Conservation (phyloP, 805 yeast species). For the Starmerella geochares region DNA sequence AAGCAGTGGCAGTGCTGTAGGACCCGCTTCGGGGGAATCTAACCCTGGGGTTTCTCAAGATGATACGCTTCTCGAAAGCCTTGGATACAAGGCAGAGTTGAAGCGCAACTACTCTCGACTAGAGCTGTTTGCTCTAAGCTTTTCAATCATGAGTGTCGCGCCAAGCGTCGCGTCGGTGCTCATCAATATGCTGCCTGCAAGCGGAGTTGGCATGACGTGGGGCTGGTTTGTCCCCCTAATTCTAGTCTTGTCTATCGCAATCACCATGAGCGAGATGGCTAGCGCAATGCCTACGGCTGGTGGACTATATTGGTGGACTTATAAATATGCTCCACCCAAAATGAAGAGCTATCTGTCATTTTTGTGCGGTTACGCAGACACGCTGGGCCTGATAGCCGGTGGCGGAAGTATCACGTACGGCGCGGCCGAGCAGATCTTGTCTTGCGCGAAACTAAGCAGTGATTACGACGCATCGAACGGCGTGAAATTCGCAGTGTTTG, state of each 20-base stretch:
- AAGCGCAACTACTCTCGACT: conserved; percentile 48
- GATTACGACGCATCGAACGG: conserved; percentile 45
- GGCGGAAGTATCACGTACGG: conserved; percentile 62
- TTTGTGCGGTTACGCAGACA: conserved; percentile 56
- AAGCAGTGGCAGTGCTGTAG: no score
- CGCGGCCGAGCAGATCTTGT: conserved; percentile 33
- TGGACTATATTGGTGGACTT: conserved; percentile 62
- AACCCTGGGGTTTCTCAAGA: no score
- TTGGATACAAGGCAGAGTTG: conserved; percentile 64
- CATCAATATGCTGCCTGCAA: conserved; percentile 46
- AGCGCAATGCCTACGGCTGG: conserved; percentile 68
- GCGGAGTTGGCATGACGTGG: conserved; percentile 60
- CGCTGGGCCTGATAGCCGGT: conserved; percentile 57
- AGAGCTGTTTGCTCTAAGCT: conserved; percentile 63
- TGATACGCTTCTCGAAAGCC: conserved; percentile 35
- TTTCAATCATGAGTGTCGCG: conserved; percentile 56
- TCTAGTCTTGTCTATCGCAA: conserved; percentile 49
- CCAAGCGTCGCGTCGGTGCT: conserved; percentile 54
- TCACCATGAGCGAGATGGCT: conserved; percentile 56
- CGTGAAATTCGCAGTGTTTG: conserved; percentile 55
- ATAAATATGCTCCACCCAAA: conserved; percentile 50
- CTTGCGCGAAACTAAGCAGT: conserved; percentile 36
- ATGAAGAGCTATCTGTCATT: conserved; percentile 47
- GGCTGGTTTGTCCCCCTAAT: conserved; percentile 56
- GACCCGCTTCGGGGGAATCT: no score